Percentiles rank a stretch among this genome's conserved stretches.
Evolutionary conservation across 805 yeast species (phyloP).

Genomic region (Schwanniomyces polymorphus): DNA sequence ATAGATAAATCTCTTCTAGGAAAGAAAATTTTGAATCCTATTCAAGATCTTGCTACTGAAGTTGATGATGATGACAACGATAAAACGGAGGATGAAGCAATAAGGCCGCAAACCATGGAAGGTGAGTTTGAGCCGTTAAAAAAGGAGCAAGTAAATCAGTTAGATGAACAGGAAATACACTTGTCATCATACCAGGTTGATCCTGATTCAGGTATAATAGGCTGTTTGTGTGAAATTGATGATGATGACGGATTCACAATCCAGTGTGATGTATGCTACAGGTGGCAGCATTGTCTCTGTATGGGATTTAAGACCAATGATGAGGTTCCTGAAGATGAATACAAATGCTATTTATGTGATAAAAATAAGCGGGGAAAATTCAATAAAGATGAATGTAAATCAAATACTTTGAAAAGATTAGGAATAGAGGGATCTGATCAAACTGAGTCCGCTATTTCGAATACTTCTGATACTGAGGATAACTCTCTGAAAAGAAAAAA

Average conservation of each 20-base stretch:
- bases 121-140: background rate
- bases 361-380: slow-evolving; percentile 42
- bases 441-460: background rate
- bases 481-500: slow-evolving; percentile 14
- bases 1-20: background rate
- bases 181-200: slow-evolving; percentile 58
- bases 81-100: slow-evolving; percentile 23
- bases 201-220: slow-evolving; percentile 81
- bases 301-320: slow-evolving; percentile 71
- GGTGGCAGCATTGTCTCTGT: slow-evolving; percentile 96
- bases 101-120: background rate
- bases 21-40: background rate
- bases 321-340: slow-evolving; percentile 77
- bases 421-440: slow-evolving; percentile 19
- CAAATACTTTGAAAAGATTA: slow-evolving; percentile 29
- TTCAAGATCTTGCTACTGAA: slow-evolving; percentile 9
- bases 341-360: slow-evolving; percentile 77
- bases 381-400: slow-evolving; percentile 35
- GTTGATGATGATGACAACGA: slow-evolving; percentile 24
- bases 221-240: slow-evolving; percentile 83
- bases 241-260: slow-evolving; percentile 94
- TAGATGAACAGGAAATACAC: background rate
- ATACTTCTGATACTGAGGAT: slow-evolving; percentile 3
- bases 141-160: background rate
- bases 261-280: slow-evolving; percentile 88